A percentile compares a stretch with the other conserved stretches of the same genome.
phyloP scores from a whole-genome alignment of 2,329 filamentous ascomycete genomes.

The Calonectria leucothoes region DNA sequence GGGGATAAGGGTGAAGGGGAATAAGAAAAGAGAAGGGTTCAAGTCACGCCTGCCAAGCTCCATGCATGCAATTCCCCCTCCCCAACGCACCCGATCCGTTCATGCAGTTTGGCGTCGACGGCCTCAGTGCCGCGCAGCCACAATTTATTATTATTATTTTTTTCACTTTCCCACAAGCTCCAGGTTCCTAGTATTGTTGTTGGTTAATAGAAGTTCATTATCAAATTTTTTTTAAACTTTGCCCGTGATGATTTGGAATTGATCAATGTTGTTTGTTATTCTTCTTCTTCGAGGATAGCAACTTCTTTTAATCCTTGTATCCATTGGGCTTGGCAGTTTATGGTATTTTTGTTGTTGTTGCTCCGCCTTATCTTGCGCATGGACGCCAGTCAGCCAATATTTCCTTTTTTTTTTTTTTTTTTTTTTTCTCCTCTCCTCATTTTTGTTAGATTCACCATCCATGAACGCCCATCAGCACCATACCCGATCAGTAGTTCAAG shows the following conservation, averaged over 20 bases:
- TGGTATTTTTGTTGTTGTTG: neutral
- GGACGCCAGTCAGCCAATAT: too few relatives aligned
- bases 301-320: neutral
- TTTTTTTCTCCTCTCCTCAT: neutral
- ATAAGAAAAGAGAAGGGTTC: neutral
- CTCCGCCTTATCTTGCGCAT: neutral
- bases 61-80: constrained; percentile 18
- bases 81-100: constrained; percentile 15
- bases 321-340: neutral
- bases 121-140: constrained; percentile 12
- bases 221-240: neutral
- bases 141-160: too few relatives aligned
- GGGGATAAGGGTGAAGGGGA: neutral
- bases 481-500: neutral
- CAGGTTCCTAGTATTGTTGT: neutral
- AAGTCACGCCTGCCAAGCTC: neutral
- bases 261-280: neutral
- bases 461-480: neutral
- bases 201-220: neutral
- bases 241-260: neutral
- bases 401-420: neutral
- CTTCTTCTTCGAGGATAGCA: too few relatives aligned
- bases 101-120: constrained; percentile 17
- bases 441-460: neutral
- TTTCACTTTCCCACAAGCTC: constrained; percentile 4